These are phyloP conservation scores for Clavispora fructus DNA, from an alignment of 805 yeast genomes.

Conservation along the genomic window DNA sequence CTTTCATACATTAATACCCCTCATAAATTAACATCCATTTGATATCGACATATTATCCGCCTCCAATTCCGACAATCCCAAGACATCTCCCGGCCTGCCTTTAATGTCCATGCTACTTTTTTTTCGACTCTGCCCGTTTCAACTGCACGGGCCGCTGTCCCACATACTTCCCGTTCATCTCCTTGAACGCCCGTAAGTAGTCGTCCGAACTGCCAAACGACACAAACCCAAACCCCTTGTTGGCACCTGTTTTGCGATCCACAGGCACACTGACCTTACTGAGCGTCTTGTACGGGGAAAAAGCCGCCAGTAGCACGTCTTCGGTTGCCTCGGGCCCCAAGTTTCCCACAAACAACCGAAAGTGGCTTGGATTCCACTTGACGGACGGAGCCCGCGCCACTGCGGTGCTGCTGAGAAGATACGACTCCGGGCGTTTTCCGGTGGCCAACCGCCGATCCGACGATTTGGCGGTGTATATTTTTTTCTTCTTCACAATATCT, in stretches of 20 bases:
- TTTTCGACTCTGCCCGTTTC: conserved; percentile 51
- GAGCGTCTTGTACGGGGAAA: conserved; percentile 47
- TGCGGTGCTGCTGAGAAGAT: conserved; percentile 8
- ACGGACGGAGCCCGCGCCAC: background rate
- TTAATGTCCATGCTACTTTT: too few species aligned
- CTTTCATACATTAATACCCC: too few species aligned
- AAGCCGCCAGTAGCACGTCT: conserved; percentile 49
- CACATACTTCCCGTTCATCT: conserved; percentile 70
- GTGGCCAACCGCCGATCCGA: conserved; percentile 56
- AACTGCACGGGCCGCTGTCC: conserved; percentile 70
- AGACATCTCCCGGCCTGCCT: too few species aligned
- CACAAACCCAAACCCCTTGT: conserved; percentile 72
- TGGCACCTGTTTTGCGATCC: conserved; percentile 41
- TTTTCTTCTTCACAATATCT: conserved; percentile 10
- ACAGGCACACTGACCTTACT: conserved; percentile 56
- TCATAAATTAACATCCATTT: too few species aligned
- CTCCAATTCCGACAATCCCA: too few species aligned
- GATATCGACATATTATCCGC: too few species aligned
- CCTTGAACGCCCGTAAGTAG: conserved; percentile 65
- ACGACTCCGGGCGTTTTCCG: conserved; percentile 39
- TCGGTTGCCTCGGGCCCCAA: conserved; percentile 64
- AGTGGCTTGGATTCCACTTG: conserved; percentile 70
- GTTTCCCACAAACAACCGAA: conserved; percentile 71
- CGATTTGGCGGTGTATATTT: conserved; percentile 31
- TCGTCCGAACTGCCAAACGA: conserved; percentile 62